A percentile compares a stretch with the other conserved stretches of the same genome.
phyloP scores from a whole-genome alignment of 257 asterid species.

The Catharanthus roseus region DNA sequence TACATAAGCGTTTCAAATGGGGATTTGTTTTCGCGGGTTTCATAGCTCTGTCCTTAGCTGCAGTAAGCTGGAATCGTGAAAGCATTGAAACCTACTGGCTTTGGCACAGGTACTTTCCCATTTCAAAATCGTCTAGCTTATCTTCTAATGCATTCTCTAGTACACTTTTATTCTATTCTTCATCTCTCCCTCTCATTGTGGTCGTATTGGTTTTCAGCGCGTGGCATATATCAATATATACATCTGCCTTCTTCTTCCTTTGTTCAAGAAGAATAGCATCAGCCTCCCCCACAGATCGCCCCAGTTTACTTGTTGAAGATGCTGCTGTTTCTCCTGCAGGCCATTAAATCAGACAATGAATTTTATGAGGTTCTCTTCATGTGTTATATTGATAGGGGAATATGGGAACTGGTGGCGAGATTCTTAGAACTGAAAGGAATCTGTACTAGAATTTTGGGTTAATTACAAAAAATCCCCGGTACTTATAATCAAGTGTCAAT shows the following conservation, averaged over 20 bases:
- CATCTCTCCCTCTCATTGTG: neutral
- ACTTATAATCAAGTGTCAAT: too few species aligned
- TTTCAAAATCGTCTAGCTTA: too few species aligned
- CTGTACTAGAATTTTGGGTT: too few species aligned
- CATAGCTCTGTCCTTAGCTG: constrained; percentile 63
- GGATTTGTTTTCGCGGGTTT: constrained; percentile 55
- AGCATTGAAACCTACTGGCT: constrained; percentile 68
- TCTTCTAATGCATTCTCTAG: neutral
- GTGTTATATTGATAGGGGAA: neutral
- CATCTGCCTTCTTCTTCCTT: constrained; percentile 77
- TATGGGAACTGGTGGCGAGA: neutral
- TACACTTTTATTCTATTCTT: neutral
- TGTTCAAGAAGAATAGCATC: constrained; percentile 51
- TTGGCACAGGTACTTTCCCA: constrained; percentile 68
- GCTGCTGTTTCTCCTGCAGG: neutral
- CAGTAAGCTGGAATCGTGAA: constrained; percentile 71
- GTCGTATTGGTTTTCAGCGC: constrained; percentile 38
- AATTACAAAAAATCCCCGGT: too few species aligned
- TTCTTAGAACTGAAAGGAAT: too few species aligned
- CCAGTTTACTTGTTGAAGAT: neutral
- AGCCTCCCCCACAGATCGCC: neutral
- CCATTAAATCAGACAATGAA: constrained; percentile 1
- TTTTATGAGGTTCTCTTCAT: too few species aligned
- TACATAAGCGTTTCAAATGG: constrained; percentile 62
- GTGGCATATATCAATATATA: constrained; percentile 75